Conservation (phyloP, 164 flowering plant genomes). For the Magnolia officinalis region DNA sequence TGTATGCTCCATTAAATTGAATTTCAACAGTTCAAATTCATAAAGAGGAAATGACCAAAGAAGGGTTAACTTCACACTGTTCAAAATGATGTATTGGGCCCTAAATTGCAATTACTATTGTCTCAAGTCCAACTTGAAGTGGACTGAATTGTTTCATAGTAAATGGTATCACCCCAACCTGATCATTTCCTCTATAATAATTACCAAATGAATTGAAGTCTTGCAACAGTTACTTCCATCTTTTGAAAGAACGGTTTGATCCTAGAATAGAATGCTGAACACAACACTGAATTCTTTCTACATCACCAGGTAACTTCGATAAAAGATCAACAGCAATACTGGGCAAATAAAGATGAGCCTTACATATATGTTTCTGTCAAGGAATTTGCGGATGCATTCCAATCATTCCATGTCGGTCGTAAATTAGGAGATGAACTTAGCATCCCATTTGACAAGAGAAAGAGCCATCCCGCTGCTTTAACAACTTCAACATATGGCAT, state of each 20-base stretch:
- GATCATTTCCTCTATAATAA: neutral
- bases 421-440: conserved; percentile 20
- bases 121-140: neutral
- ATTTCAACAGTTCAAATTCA: no score
- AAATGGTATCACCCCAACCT: neutral
- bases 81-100: neutral
- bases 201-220: no score
- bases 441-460: conserved; percentile 39
- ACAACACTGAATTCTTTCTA: no score
- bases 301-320: conserved; percentile 29
- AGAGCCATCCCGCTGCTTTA: conserved; percentile 53
- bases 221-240: no score
- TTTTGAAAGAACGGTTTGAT: no score
- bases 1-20: no score
- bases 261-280: no score
- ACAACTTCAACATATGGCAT: conserved; percentile 44
- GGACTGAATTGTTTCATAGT: neutral
- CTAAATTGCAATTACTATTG: neutral
- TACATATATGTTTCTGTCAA: conserved; percentile 24
- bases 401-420: conserved; percentile 29
- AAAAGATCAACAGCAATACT: conserved; percentile 35
- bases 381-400: conserved; percentile 32
- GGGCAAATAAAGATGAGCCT: conserved; percentile 24
- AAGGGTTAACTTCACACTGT: neutral
- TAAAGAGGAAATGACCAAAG: neutral